Evolutionary conservation across 192 early-diverging fungal species (phyloP), one percentile per base, ranked within the genome.

Genomic region (Dimargaris verticillata): DNA sequence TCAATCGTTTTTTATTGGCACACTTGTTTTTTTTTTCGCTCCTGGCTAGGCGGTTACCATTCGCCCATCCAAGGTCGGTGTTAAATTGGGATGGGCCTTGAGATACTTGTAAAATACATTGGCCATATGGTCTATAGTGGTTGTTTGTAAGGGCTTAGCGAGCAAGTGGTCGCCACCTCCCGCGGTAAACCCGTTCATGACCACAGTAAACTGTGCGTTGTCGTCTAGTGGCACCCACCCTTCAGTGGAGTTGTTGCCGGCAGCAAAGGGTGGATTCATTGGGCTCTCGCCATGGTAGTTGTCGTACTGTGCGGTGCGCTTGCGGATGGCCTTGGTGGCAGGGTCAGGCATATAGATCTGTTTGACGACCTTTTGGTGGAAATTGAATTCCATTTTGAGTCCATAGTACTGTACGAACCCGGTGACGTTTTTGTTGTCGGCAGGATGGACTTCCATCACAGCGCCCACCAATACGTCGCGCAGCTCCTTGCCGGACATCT

Each of bases 101-200:
- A 76, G 62, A 53, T 77, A 76, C 48, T 81, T 65, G 58, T 67
- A 64, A 18, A 81, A 17, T 0, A 60, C 63, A 7, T 61, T 43
- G 38, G 70, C 67, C 52, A 77, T 11, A 13, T 61, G 24, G 17
- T 46, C 51, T 0, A 77, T 46, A 3, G 49, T 42, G 11, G 73
- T 64, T 22, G 51, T 57, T 1, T 61, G 53, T 2, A 57, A 20
- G 29, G 68, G 60, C 38, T 62, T 64, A 13, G 62, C 63, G 3
- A 83, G 33, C n/a, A 85, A 63, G 15, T 71, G 68, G 65, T 86
- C 88, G 26, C 88, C 85, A 42, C 84, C 84, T 3, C 26, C 64
- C 11, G 77, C 58, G 1, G 84, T n/a, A 73, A 85, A 90, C 55
- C 78, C 74, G 5, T 77, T 63, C 3, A 78, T 77, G 43, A 74